Evolutionary conservation across 768 basidiomycete genomes (phyloP), one percentile per base, ranked within the genome.

Genomic region (Kwoniella bestiolae): DNA sequence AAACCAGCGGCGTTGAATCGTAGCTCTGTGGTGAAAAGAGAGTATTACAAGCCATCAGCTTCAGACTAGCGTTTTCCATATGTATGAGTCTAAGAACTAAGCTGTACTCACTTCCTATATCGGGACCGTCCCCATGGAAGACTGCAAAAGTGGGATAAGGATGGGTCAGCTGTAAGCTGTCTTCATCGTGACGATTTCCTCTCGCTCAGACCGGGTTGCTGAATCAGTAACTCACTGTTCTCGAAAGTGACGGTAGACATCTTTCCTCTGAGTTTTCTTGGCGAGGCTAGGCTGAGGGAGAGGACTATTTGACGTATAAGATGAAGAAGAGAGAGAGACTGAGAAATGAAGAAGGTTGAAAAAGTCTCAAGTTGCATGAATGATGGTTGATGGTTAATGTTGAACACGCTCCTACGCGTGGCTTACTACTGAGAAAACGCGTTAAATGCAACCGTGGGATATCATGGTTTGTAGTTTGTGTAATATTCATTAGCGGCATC

Each of bases 1-100:
- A 98, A 89, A 49, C 96, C 96, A 71, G 89, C 91, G 51, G 85
- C 77, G 11, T 93, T 94, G 72, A 99, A 85, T 70, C 96, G 92
- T 67, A 98, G 79, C 57, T 82, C 77, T 73, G 53, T 18, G 23
- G 71, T 47, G 56, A 28, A 29, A 31, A 21, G 59, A 8, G 41
- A 31, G 0, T 38, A 18, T 31, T 5, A 8, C 32, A 3, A 52
- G 44, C 56, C 28, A 28, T 45, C 1, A 23, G 51, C 5, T 31
- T 44, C 3, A 49, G 45, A 28, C n/a, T n/a, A n/a, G n/a, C n/a
- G n/a, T n/a, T n/a, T n/a, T n/a, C n/a, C n/a, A n/a, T n/a, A n/a
- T n/a, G n/a, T n/a, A n/a, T n/a, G n/a, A 12, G 11, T 16, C 6
- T 7, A 31, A 18, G 21, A 21, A 9, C 32, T 28, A n/a, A 23